Base-by-base conservation (phyloP, 441 rosid genomes). In the Pelargonium cotyledonis region DNA sequence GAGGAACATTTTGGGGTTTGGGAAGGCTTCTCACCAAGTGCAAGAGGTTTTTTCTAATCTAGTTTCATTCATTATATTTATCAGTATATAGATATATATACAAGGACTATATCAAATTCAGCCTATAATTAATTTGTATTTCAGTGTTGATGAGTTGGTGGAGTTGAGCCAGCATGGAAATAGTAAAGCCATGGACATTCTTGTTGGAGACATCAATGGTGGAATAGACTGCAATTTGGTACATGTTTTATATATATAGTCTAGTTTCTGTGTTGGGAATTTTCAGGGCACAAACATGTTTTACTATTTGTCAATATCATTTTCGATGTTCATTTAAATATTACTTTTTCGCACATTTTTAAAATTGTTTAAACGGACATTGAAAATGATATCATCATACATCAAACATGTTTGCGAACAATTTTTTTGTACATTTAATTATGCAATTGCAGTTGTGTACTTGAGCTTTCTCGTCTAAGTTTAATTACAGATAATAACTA, bases 1-100 rank as follows among this genome's bases (percentile, higher is more conserved):
- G 99, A 76, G 99, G 99, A 63, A 92, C 99, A 63, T 95, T 88
- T 46, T 95, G 95, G 97, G 99, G 99, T 61, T 80, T 95, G 84
- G 99, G 99, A 78, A 89, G 85, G 83, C 88, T 95, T 69, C 75
- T 95, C 69, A 95, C 98, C 11, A 95, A 90, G 82, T 95, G 98
- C 93, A 90, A 86, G 74, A 95, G 96, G 99, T 95, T 26, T 21
- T 76, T 23, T 64, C 76, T 57, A 67, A 5, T 77, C 67, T 57
- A 40, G 38, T 18, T 26, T 9, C 11, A 67, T 66, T 21, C 23
- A 21, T 21, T 21, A 31, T 31, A 0, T 38, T 29, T 69, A 10
- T 70, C 62, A 5, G 29, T 8, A 31, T 46, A 6, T 7, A 60
- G 67, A 31, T 16, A 49, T 58, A 51, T 60, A 60, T 51, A 21